These are phyloP conservation scores for Nematodospora valgi DNA, from an alignment of 805 yeast genomes.

Conservation along the genomic window DNA sequence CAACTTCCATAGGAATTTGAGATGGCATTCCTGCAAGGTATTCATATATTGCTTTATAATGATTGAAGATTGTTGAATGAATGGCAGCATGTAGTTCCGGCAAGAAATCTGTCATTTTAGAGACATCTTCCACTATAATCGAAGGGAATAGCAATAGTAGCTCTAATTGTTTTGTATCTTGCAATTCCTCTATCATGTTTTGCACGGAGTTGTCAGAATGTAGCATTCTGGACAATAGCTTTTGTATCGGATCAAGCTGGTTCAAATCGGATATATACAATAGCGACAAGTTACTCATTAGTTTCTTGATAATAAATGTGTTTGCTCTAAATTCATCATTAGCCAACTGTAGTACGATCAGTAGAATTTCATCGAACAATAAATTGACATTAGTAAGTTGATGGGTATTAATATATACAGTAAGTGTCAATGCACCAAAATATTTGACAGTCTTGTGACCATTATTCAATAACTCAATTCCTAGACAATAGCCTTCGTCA, in stretches of 20 bases:
- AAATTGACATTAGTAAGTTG: slow-evolving; percentile 11
- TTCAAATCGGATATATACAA: slow-evolving; percentile 32
- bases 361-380: slow-evolving; percentile 10
- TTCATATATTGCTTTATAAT: slow-evolving; percentile 15
- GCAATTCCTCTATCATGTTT: slow-evolving; percentile 3
- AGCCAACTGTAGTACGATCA: slow-evolving; percentile 3
- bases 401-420: slow-evolving; percentile 51
- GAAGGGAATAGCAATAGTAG: slow-evolving; percentile 35
- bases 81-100: slow-evolving; percentile 36
- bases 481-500: slow-evolving; percentile 53
- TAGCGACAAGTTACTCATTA: slow-evolving; percentile 53
- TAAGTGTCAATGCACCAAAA: slow-evolving; percentile 78
- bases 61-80: slow-evolving; percentile 29
- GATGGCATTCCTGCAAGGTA: slow-evolving; percentile 11
- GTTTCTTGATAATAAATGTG: slow-evolving; percentile 50
- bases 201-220: neutral
- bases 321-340: slow-evolving; percentile 11
- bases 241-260: slow-evolving; percentile 18
- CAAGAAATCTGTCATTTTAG: slow-evolving; percentile 27
- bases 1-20: slow-evolving; percentile 10
- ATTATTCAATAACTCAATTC: slow-evolving; percentile 45
- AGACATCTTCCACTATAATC: slow-evolving; percentile 50
- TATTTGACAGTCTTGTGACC: slow-evolving; percentile 53
- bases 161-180: slow-evolving; percentile 12
- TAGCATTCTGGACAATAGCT: neutral